Evolutionary conservation across 768 basidiomycete genomes (phyloP).

Genomic region (Mycena rosella): DNA sequence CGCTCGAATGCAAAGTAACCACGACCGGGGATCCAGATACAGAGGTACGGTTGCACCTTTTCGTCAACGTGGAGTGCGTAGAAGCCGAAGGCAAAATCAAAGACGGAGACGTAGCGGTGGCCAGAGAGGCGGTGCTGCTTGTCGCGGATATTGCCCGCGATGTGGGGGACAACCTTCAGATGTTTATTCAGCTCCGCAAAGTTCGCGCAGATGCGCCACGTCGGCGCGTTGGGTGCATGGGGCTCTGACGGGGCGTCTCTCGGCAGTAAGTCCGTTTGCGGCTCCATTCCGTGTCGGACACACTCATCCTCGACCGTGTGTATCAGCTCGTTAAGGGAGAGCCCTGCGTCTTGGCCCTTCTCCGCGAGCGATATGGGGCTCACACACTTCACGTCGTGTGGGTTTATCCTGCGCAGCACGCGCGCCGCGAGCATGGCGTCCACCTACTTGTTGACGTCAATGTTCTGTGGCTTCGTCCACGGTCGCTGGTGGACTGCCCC

Average conservation of each 20-base stretch:
- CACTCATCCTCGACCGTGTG: constrained; percentile 51
- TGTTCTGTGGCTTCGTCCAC: constrained; percentile 50
- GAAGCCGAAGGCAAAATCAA: constrained; percentile 57
- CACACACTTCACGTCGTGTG: constrained; percentile 51
- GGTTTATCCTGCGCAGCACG: constrained; percentile 46
- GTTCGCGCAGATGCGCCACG: constrained; percentile 56
- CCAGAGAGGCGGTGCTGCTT: constrained; percentile 55
- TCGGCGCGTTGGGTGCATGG: constrained; percentile 22
- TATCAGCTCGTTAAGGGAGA: constrained; percentile 50
- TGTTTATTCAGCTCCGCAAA: constrained; percentile 51
- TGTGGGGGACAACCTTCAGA: constrained; percentile 45
- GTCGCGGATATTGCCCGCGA: constrained; percentile 52
- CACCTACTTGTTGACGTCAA: constrained; percentile 44
- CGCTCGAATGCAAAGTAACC: constrained; percentile 55
- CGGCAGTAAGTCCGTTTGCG: constrained; percentile 41
- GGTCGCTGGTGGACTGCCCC: constrained; percentile 47
- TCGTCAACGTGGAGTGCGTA: constrained; percentile 38
- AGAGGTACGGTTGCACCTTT: constrained; percentile 44
- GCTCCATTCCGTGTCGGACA: constrained; percentile 39
- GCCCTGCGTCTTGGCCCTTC: constrained; percentile 48
- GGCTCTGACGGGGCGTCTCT: constrained; percentile 1
- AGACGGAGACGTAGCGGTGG: constrained; percentile 48
- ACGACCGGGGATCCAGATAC: constrained; percentile 52
- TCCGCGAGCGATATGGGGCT: constrained; percentile 50
- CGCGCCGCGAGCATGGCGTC: constrained; percentile 51